A percentile compares a stretch with the other conserved stretches of the same genome.
These are phyloP conservation scores for Platanthera guangdongensis DNA, from an alignment of 106 monocot species.

Conservation along the genomic window DNA sequence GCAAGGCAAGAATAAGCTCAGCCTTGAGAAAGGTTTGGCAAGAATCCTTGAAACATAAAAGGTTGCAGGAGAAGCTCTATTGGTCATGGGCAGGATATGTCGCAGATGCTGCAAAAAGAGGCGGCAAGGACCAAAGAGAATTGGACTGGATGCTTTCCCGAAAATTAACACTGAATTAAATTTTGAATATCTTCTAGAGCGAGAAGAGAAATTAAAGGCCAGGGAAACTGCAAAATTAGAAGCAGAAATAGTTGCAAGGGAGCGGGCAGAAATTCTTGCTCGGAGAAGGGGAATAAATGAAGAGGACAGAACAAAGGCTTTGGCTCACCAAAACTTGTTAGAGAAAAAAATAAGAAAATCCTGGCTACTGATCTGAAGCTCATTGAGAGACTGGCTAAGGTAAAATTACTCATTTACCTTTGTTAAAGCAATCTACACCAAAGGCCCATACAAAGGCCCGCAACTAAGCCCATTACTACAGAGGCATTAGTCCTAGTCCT, in stretches of 20 bases:
- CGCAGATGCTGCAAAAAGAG: slow-evolving; percentile 44
- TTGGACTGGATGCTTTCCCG: slow-evolving; percentile 69
- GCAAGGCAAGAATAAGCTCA: slow-evolving; percentile 61
- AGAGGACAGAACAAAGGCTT: slow-evolving; percentile 18
- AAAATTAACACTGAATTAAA: slow-evolving; percentile 46
- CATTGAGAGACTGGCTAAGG: slow-evolving; percentile 45
- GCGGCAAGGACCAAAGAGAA: slow-evolving; percentile 35
- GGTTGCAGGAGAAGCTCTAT: slow-evolving; percentile 33
- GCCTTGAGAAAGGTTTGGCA: slow-evolving; percentile 56
- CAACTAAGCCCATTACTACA: too few relatives aligned
- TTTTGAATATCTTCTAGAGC: slow-evolving; percentile 19
- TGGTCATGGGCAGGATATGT: slow-evolving; percentile 32
- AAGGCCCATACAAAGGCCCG: too few relatives aligned
- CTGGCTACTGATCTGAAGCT: slow-evolving; percentile 36
- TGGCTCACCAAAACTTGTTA: slow-evolving; percentile 14
- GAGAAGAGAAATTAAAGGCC: slow-evolving; percentile 32
- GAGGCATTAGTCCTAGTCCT: too few relatives aligned
- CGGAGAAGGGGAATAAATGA: slow-evolving; percentile 25
- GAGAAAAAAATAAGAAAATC: slow-evolving; percentile 16
- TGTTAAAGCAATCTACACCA: too few relatives aligned
- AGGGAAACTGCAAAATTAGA: slow-evolving; percentile 39
- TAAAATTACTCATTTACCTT: slow-evolving; percentile 12
- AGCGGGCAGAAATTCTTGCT: slow-evolving; percentile 34
- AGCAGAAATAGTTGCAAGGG: slow-evolving; percentile 36
- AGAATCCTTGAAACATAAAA: slow-evolving; percentile 34